phyloP scores from a whole-genome alignment of 2,329 filamentous ascomycete species.

The Bipolaris zeicola region DNA sequence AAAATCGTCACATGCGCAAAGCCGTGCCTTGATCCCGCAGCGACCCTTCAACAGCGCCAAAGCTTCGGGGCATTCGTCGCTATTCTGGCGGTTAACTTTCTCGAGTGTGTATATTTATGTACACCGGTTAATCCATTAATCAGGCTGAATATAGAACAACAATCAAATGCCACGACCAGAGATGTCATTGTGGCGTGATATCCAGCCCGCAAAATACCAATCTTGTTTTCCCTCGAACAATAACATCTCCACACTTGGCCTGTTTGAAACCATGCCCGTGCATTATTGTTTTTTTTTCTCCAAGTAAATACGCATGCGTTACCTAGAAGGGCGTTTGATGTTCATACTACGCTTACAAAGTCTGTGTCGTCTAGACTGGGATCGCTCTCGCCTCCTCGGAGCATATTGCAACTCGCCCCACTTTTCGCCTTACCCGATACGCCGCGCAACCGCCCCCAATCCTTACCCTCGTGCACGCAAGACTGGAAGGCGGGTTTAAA shows the following conservation, averaged over 20 bases:
- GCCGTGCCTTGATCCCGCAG: neutral
- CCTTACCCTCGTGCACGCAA: too few species aligned
- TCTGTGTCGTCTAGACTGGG: too few species aligned
- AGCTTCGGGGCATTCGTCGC: neutral
- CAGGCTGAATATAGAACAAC: neutral
- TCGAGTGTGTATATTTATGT: constrained; percentile 5
- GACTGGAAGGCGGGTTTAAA: too few species aligned
- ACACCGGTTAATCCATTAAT: constrained; percentile 2
- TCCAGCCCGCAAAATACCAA: neutral
- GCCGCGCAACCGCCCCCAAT: too few species aligned
- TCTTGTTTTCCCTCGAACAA: neutral
- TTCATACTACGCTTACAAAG: too few species aligned
- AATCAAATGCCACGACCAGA: neutral
- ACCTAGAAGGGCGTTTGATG: too few species aligned
- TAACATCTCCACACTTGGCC: neutral
- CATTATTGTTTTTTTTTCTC: too few species aligned
- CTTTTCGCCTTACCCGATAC: too few species aligned
- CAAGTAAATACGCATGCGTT: too few species aligned
- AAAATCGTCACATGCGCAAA: neutral
- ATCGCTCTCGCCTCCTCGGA: too few species aligned
- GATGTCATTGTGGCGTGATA: constrained; percentile 6
- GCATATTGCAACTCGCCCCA: too few species aligned
- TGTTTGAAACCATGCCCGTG: neutral
- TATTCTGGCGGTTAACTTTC: neutral
- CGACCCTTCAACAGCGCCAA: constrained; percentile 5